These are phyloP conservation scores for Dispira parvispora DNA, from an alignment of 192 early-diverging fungal genomes.

Conservation along the genomic window DNA sequence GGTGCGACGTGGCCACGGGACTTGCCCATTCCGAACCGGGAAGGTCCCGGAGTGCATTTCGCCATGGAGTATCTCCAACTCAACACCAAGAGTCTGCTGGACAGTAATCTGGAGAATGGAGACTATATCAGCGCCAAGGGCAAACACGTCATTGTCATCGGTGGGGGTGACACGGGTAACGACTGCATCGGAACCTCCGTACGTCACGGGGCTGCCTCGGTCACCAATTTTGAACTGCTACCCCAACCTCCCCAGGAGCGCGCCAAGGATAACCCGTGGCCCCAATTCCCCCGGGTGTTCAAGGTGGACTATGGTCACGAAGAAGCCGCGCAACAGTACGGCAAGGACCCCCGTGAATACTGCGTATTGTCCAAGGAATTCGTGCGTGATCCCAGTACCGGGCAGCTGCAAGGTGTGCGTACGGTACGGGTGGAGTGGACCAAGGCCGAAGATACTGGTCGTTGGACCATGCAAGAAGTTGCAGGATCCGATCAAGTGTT, in stretches of 20 bases:
- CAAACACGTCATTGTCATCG: slow-evolving; percentile 92
- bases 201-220: slow-evolving; percentile 74
- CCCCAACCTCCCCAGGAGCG: slow-evolving; percentile 78
- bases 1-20: slow-evolving; percentile 98
- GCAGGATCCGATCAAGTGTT: slow-evolving; percentile 70
- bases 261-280: slow-evolving; percentile 91
- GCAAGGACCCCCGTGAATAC: slow-evolving; percentile 91
- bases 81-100: slow-evolving; percentile 75
- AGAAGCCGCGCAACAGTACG: slow-evolving; percentile 74
- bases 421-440: slow-evolving; percentile 95
- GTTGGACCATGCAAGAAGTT: slow-evolving; percentile 84
- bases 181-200: slow-evolving; percentile 93
- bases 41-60: slow-evolving; percentile 85
- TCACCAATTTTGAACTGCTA: slow-evolving; percentile 94
- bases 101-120: slow-evolving; percentile 56
- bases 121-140: slow-evolving; percentile 71
- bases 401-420: slow-evolving; percentile 75
- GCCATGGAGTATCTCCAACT: slow-evolving; percentile 95
- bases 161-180: slow-evolving; percentile 94
- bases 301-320: slow-evolving; percentile 93
- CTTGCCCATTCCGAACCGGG: slow-evolving; percentile 70
- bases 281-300: slow-evolving; percentile 89
- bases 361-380: slow-evolving; percentile 93
- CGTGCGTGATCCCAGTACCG: slow-evolving; percentile 51
- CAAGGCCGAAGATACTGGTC: slow-evolving; percentile 45